Percentiles rank a stretch among this genome's conserved stretches.
These are phyloP conservation scores for Calonectria pseudoturangicola DNA, from an alignment of 2,329 filamentous ascomycete species.

Conservation along the genomic window DNA sequence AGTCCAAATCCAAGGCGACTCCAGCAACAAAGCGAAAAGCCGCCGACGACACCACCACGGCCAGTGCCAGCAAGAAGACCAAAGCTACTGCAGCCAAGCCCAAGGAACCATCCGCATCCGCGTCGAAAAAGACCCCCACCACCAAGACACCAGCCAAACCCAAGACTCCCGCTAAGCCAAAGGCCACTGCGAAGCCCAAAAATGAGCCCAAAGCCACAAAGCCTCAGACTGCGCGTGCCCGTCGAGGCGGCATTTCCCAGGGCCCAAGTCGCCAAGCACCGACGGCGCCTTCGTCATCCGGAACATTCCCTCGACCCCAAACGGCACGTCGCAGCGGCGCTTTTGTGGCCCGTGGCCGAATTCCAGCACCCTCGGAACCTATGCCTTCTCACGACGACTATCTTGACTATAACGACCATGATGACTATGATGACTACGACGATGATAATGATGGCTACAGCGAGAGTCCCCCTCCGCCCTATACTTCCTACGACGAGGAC, in stretches of 20 bases:
- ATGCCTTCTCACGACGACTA: not conserved
- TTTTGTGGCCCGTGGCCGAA: conserved; percentile 50
- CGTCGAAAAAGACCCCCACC: too few relatives aligned
- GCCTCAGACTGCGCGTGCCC: conserved; percentile 33
- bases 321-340: conserved; percentile 55
- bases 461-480: conserved; percentile 45
- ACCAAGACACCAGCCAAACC: too few relatives aligned
- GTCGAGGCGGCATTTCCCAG: conserved; percentile 42
- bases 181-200: conserved; percentile 30
- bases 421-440: not conserved
- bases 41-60: not conserved
- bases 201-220: not conserved
- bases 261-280: conserved; percentile 28
- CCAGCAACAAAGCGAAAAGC: not conserved
- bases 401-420: not conserved
- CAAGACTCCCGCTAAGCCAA: conserved; percentile 16
- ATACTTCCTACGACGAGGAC: conserved; percentile 35
- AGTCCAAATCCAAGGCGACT: not conserved
- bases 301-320: conserved; percentile 29
- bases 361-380: conserved; percentile 34
- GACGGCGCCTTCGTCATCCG: conserved; percentile 15
- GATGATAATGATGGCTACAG: not conserved
- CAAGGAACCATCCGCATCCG: too few relatives aligned
- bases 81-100: not conserved
- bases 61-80: not conserved